Conservation (phyloP, 2,329 filamentous ascomycete genomes). For the Botrytis byssoidea region DNA sequence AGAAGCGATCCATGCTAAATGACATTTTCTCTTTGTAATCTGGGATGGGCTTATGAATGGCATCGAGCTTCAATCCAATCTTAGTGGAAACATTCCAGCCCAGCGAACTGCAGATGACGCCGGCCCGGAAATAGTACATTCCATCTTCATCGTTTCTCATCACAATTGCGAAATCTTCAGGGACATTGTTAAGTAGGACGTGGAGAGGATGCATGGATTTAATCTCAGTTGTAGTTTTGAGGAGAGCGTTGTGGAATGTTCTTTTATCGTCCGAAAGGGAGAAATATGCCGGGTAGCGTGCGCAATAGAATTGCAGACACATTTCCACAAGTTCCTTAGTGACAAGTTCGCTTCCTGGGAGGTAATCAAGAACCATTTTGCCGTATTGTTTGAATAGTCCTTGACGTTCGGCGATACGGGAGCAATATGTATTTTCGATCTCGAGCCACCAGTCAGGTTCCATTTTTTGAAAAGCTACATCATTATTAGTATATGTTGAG, state of each 20-base stretch:
- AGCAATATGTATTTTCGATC: conserved; percentile 69
- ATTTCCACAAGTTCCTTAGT: conserved; percentile 90
- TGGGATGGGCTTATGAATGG: conserved; percentile 73
- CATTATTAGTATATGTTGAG: not conserved
- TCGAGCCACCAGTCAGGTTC: conserved; percentile 89
- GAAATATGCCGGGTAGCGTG: conserved; percentile 76
- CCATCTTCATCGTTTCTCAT: conserved; percentile 70
- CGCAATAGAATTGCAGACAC: conserved; percentile 73
- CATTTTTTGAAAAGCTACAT: conserved; percentile 69
- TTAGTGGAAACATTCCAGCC: conserved; percentile 78
- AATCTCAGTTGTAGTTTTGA: conserved; percentile 62
- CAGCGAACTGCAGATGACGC: conserved; percentile 73
- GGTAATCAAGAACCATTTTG: conserved; percentile 59
- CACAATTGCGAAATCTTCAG: conserved; percentile 81
- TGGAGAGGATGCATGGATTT: conserved; percentile 61
- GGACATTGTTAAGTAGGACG: conserved; percentile 72
- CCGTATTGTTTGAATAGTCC: conserved; percentile 63
- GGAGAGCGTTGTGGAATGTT: conserved; percentile 66
- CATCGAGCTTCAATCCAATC: conserved; percentile 65
- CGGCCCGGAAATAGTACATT: conserved; percentile 71
- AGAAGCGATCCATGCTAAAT: conserved; percentile 82
- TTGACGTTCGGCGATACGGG: conserved; percentile 67
- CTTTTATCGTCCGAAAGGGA: conserved; percentile 52
- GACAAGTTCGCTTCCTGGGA: conserved; percentile 74
- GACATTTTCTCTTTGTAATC: conserved; percentile 88